These are phyloP conservation scores for Panicum hallii DNA, from an alignment of 202 grass and related monocot species.

Conservation along the genomic window DNA sequence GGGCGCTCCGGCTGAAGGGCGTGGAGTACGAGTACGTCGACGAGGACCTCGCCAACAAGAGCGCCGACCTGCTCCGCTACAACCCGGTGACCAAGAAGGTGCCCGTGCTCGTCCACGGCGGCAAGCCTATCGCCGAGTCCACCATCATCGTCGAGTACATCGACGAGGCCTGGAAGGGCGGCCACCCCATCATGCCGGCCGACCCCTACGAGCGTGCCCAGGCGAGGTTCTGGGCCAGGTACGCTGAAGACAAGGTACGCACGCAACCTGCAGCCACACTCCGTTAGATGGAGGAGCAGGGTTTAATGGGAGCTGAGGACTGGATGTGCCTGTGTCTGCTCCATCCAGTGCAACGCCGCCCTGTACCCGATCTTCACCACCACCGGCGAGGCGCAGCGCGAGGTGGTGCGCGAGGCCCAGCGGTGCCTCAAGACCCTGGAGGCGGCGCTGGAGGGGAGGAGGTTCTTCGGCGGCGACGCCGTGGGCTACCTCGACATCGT, in stretches of 20 bases:
- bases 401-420: conserved; percentile 53
- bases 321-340: not conserved
- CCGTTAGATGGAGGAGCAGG: not conserved
- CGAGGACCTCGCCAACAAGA: conserved; percentile 71
- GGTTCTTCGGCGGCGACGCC: conserved; percentile 62
- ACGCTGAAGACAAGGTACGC: conserved; percentile 65
- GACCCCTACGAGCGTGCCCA: conserved; percentile 62
- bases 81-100: conserved; percentile 76
- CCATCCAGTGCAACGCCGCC: conserved; percentile 43
- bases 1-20: conserved; percentile 74
- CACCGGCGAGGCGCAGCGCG: conserved; percentile 46
- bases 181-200: conserved; percentile 64
- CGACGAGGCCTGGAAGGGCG: conserved; percentile 66
- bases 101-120: conserved; percentile 72
- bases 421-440: conserved; percentile 55
- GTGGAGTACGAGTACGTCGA: conserved; percentile 68
- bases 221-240: conserved; percentile 72
- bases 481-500: conserved; percentile 60
- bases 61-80: conserved; percentile 63
- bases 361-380: conserved; percentile 39
- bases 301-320: not conserved
- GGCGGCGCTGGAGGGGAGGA: conserved; percentile 54
- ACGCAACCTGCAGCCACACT: not conserved
- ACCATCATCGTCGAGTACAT: conserved; percentile 72
- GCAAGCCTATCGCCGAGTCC: conserved; percentile 60